Conservation (phyloP, 805 yeast genomes). For the Limtongia smithiae region DNA sequence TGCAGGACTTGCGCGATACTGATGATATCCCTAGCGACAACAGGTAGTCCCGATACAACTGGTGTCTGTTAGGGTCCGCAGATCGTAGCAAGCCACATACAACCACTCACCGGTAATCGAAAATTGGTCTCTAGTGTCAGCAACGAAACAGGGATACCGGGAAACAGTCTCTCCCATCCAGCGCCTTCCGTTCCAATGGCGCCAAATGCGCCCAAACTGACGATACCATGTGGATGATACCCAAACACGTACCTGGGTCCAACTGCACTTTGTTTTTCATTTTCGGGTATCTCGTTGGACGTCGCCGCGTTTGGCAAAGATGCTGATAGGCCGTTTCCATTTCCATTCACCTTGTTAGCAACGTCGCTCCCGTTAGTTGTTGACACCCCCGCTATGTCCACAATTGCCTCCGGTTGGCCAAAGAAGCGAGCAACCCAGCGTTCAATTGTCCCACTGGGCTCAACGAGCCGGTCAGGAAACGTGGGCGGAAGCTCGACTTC, state of each 20-base stretch:
- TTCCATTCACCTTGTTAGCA: background rate
- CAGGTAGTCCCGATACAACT: constrained; percentile 79
- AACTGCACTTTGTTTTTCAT: background rate
- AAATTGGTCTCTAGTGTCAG: constrained; percentile 83
- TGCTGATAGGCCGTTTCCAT: background rate
- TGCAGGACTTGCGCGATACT: constrained; percentile 71
- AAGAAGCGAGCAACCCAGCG: constrained; percentile 17
- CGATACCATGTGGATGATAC: constrained; percentile 95
- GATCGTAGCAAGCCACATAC: too few relatives aligned
- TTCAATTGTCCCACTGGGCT: constrained; percentile 19
- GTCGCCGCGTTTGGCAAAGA: too few relatives aligned
- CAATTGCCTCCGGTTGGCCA: constrained; percentile 11
- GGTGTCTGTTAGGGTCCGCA: too few relatives aligned
- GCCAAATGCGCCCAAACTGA: constrained; percentile 86
- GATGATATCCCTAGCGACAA: constrained; percentile 78
- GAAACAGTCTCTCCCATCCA: constrained; percentile 61
- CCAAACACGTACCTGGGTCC: constrained; percentile 71
- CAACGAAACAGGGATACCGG: constrained; percentile 76
- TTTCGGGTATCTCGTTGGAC: too few relatives aligned
- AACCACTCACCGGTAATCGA: constrained; percentile 52
- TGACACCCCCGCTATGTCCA: too few relatives aligned
- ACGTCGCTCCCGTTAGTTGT: too few relatives aligned
- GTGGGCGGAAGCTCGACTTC: constrained; percentile 72
- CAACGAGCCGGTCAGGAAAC: constrained; percentile 36
- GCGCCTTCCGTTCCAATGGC: constrained; percentile 80